Conservation (phyloP, 192 early-diverging fungal species). For the Mortierella alpina region DNA sequence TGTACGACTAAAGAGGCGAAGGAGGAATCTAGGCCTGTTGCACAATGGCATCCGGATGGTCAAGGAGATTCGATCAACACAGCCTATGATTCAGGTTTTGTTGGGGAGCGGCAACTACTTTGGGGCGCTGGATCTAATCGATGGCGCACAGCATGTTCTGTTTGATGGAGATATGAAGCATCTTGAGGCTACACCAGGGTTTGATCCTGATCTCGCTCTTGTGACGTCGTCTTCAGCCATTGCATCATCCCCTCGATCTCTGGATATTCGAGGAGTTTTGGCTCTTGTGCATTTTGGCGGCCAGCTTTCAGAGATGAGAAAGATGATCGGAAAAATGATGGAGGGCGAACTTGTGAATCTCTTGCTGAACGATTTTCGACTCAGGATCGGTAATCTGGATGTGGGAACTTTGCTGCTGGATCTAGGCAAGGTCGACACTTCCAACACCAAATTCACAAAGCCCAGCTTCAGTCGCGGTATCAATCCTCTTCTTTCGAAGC, state of each 20-base stretch:
- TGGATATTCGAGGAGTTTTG: slow-evolving; percentile 72
- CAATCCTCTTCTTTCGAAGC: slow-evolving; percentile 43
- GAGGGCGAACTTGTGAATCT: slow-evolving; percentile 76
- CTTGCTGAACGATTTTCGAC: slow-evolving; percentile 71
- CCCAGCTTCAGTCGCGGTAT: slow-evolving; percentile 42
- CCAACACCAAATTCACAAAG: slow-evolving; percentile 48
- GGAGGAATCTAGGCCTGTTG: slow-evolving; percentile 76
- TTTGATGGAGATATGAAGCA: slow-evolving; percentile 62
- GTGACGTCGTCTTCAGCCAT: slow-evolving; percentile 56
- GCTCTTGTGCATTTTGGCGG: slow-evolving; percentile 68
- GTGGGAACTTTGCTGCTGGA: slow-evolving; percentile 40
- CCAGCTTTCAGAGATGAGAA: slow-evolving; percentile 74
- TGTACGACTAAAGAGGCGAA: slow-evolving; percentile 79
- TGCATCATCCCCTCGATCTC: slow-evolving; percentile 33
- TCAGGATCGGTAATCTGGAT: slow-evolving; percentile 64
- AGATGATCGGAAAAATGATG: slow-evolving; percentile 77
- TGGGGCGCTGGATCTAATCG: slow-evolving; percentile 89
- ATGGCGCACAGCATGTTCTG: slow-evolving; percentile 75
- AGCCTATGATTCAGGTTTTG: slow-evolving; percentile 86
- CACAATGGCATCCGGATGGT: slow-evolving; percentile 79
- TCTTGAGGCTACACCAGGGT: slow-evolving; percentile 35
- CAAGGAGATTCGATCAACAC: slow-evolving; percentile 79
- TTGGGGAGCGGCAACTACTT: slow-evolving; percentile 86
- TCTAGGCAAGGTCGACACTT: slow-evolving; percentile 38
- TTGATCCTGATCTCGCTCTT: slow-evolving; percentile 45